These are phyloP conservation scores for Wallacemonas sp. DNA, from an alignment of 208 protist species.

Conservation along the genomic window DNA sequence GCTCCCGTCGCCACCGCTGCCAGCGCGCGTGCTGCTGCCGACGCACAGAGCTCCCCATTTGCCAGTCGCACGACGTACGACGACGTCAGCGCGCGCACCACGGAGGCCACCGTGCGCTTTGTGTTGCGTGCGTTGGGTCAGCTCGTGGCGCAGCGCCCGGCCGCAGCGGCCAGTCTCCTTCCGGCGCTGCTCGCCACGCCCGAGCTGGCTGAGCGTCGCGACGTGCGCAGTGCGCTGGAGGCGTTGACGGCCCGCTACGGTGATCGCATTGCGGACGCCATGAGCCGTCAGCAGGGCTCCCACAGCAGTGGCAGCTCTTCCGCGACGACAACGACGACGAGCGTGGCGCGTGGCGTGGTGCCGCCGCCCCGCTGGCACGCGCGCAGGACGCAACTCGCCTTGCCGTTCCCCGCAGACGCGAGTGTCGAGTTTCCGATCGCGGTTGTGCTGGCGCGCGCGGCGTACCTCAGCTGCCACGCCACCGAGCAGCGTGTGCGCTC, in stretches of 20 bases:
- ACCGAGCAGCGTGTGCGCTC: slow-evolving; percentile 65
- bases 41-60: no score
- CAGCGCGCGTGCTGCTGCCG: no score
- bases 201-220: background rate
- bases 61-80: background rate
- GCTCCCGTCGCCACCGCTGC: background rate
- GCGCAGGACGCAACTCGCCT: slow-evolving; percentile 27
- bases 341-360: slow-evolving; percentile 23
- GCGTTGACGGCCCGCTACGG: slow-evolving; percentile 27
- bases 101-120: slow-evolving; percentile 5
- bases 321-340: slow-evolving; percentile 16
- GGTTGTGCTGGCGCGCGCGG: slow-evolving; percentile 59
- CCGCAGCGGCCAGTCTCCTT: background rate
- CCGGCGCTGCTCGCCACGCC: slow-evolving; percentile 14
- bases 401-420: slow-evolving; percentile 32
- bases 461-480: slow-evolving; percentile 58
- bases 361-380: slow-evolving; percentile 37
- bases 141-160: background rate
- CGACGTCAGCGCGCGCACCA: background rate
- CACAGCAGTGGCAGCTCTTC: slow-evolving; percentile 14
- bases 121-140: background rate
- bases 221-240: background rate
- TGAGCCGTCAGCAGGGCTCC: slow-evolving; percentile 11
- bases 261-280: slow-evolving; percentile 38
- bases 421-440: slow-evolving; percentile 54